A percentile compares a stretch with the other conserved stretches of the same genome.
Evolutionary conservation across 352 stramenopile species (phyloP).

Genomic region (Phytopythium oedochilum): DNA sequence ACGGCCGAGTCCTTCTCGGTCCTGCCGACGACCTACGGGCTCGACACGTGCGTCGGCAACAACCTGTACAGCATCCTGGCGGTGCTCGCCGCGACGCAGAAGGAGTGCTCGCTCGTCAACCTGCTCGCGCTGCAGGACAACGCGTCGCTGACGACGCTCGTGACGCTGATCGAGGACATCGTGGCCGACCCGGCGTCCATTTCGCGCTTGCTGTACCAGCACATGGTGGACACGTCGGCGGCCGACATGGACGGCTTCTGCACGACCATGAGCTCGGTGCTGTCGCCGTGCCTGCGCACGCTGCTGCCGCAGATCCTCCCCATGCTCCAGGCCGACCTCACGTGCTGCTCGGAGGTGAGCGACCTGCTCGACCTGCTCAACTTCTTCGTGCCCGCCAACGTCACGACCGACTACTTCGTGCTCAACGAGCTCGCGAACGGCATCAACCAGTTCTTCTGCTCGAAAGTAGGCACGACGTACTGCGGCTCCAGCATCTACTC

Average conservation of each 20-base stretch:
- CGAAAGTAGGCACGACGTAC: slow-evolving; percentile 20
- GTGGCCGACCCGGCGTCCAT: slow-evolving; percentile 25
- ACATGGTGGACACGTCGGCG: slow-evolving; percentile 31
- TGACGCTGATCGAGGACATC: slow-evolving; percentile 27
- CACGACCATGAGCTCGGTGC: slow-evolving; percentile 24
- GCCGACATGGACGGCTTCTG: slow-evolving; percentile 37
- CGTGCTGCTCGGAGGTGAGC: slow-evolving; percentile 40
- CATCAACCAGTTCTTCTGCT: slow-evolving; percentile 42
- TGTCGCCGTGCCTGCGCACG: slow-evolving; percentile 34
- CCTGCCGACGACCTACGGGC: slow-evolving; percentile 28
- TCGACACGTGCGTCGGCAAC: slow-evolving; percentile 51
- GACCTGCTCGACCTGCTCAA: slow-evolving; percentile 40
- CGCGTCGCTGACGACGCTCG: slow-evolving; percentile 17
- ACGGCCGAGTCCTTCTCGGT: slow-evolving; percentile 23
- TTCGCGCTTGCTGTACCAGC: slow-evolving; percentile 36
- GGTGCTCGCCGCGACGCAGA: slow-evolving; percentile 21
- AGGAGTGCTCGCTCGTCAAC: slow-evolving; percentile 30
- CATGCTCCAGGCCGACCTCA: slow-evolving; percentile 29
- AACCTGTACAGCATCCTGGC: slow-evolving; percentile 29
- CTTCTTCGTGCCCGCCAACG: slow-evolving; percentile 34
- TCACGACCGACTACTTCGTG: slow-evolving; percentile 32
- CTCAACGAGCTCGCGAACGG: slow-evolving; percentile 42
- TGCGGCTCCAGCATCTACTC: slow-evolving; percentile 37
- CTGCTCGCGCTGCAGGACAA: slow-evolving; percentile 31
- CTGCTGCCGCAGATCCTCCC: slow-evolving; percentile 28